Evolutionary conservation across 345 rosid species (phyloP), one percentile per base, ranked within the genome.

Genomic region (Litchi chinensis): DNA sequence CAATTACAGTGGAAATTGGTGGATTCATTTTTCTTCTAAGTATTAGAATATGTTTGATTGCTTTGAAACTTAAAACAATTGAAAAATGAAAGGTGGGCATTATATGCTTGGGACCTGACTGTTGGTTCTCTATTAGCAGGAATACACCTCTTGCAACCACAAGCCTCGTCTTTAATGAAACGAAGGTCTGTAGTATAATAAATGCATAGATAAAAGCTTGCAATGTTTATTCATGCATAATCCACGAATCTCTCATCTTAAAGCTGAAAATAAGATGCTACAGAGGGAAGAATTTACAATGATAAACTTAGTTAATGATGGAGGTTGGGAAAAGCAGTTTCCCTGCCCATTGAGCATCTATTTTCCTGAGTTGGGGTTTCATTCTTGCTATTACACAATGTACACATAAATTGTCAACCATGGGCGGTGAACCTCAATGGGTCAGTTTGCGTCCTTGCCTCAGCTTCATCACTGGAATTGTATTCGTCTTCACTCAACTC

Each of bases 391-490:
- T 60, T 37, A 57, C 80, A 80, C 18, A 48, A 77, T 84, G 54
- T 76, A 82, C 82, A 81, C 16, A 77, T 28, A 65, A 65, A 59
- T 79, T 68, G 69, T 2, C 24, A 8, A 22, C 1, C 10, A 64
- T 7, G 16, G 5, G 65, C 5, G 12, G 8, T 22, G 68, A 22
- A 24, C 65, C 46, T 9, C 72, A 82, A 82, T 1, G 87, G 94
- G 78, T 90, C 94, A 12, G 92, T 86, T 68, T 83, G 83, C 65
- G 7, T 60, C 65, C 91, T 89, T 12, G 87, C 88, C 68, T 86
- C 68, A 56, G 84, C 91, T 10, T 89, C 91, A 32, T 87, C 97
- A 9, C 80, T 71, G 39, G 86, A 88, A 65, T 80, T 83, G 26
- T 81, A 79, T 26, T 87, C 86, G 2, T 80, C 88, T 54, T 85